A percentile compares a stretch with the other conserved stretches of the same genome.
Conservation (phyloP, 768 basidiomycete genomes). For the Amanita thiersii region DNA sequence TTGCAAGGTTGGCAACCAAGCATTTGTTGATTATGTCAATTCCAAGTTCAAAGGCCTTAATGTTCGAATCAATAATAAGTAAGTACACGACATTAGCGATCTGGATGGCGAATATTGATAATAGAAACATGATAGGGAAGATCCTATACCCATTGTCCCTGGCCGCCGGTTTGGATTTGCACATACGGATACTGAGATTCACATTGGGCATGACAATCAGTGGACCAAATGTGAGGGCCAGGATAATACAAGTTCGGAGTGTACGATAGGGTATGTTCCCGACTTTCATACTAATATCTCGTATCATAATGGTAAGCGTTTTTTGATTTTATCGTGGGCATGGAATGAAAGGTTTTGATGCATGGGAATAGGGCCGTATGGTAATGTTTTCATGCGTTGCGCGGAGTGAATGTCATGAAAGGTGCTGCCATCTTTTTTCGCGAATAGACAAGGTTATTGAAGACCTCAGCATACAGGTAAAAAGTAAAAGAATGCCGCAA, state of each 20-base stretch:
- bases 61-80: neutral
- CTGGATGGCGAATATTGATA: slow-evolving; percentile 19
- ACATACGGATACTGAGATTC: slow-evolving; percentile 39
- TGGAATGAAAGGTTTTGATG: too few species aligned
- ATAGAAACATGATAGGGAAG: slow-evolving; percentile 27
- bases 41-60: slow-evolving; percentile 16
- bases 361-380: too few species aligned
- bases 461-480: too few species aligned
- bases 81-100: neutral
- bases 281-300: too few species aligned
- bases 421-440: too few species aligned
- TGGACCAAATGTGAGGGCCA: slow-evolving; percentile 25
- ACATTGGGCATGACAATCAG: neutral
- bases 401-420: too few species aligned
- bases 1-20: slow-evolving; percentile 28
- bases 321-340: too few species aligned
- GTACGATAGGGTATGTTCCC: slow-evolving; percentile 44
- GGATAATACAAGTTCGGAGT: slow-evolving; percentile 47
- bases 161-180: slow-evolving; percentile 38
- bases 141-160: slow-evolving; percentile 50
- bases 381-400: too few species aligned
- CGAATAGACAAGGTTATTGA: too few species aligned
- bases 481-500: too few species aligned
- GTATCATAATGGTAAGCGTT: too few species aligned
- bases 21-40: slow-evolving; percentile 35